A percentile compares a stretch with the other conserved stretches of the same genome.
Conservation (phyloP, 2,329 filamentous ascomycete species). For the Trichoderma lentiforme region DNA sequence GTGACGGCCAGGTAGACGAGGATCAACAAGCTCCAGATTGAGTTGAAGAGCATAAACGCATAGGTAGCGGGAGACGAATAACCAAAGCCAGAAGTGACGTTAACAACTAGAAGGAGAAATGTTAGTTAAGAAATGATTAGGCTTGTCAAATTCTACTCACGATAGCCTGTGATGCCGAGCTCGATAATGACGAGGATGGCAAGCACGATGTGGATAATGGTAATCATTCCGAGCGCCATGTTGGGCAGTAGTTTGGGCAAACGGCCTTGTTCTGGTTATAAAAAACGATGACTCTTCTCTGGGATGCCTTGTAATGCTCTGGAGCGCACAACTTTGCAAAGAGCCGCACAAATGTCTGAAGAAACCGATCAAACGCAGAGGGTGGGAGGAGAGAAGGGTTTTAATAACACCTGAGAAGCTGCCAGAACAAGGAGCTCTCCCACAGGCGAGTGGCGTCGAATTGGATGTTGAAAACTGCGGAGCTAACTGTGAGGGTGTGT, state of each 20-base stretch:
- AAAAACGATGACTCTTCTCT: background rate
- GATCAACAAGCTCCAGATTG: constrained; percentile 71
- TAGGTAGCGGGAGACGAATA: constrained; percentile 50
- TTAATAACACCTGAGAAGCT: background rate
- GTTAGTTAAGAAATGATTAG: background rate
- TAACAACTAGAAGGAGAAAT: constrained; percentile 11
- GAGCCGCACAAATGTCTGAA: background rate
- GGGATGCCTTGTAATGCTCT: background rate
- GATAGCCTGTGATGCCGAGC: constrained; percentile 70
- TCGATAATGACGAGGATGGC: constrained; percentile 68
- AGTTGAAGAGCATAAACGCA: constrained; percentile 77
- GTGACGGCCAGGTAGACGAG: constrained; percentile 67
- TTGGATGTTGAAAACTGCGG: constrained; percentile 8
- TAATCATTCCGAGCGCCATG: constrained; percentile 54
- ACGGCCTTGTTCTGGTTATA: background rate
- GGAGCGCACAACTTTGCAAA: background rate
- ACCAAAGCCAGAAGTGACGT: constrained; percentile 3
- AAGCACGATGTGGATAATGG: constrained; percentile 65
- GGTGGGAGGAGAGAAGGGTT: background rate
- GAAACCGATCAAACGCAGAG: background rate
- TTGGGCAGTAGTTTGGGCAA: constrained; percentile 21
- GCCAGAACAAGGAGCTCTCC: background rate
- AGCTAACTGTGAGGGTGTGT: constrained; percentile 5
- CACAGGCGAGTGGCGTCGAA: constrained; percentile 6
- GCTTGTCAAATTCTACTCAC: constrained; percentile 43